These are phyloP conservation scores for Scutellaria barbata DNA, from an alignment of 257 asterid species.

Conservation along the genomic window DNA sequence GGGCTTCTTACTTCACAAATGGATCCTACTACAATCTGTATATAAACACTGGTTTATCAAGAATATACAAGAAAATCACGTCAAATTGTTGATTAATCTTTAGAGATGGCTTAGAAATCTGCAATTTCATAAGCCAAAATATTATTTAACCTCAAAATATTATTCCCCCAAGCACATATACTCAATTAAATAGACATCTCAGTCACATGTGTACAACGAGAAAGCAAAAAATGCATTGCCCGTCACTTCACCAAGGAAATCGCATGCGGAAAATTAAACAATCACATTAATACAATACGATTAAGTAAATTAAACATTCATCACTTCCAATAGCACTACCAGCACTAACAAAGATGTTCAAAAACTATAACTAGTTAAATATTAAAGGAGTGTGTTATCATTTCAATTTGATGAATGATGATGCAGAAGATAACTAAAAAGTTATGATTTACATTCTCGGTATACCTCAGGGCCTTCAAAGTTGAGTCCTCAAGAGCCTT, in stretches of 20 bases:
- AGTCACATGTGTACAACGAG: no score
- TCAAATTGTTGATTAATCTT: no score
- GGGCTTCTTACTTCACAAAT: no score
- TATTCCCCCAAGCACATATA: background rate
- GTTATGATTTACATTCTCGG: background rate
- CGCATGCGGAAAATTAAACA: background rate
- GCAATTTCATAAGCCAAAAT: background rate
- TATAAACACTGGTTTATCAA: no score
- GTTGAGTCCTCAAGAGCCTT: slow-evolving; percentile 54
- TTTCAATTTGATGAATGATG: background rate
- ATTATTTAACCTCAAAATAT: background rate
- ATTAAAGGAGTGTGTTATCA: background rate
- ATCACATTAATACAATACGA: slow-evolving; percentile 9
- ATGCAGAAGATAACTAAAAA: slow-evolving; percentile 1
- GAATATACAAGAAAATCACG: no score
- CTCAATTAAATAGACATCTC: no score
- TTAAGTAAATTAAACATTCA: background rate
- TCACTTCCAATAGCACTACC: background rate
- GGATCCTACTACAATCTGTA: no score
- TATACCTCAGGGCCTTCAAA: slow-evolving; percentile 83
- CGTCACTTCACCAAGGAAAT: slow-evolving; percentile 3
- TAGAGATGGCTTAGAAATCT: background rate
- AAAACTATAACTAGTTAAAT: slow-evolving; percentile 13
- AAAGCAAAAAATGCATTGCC: background rate
- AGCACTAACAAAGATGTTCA: slow-evolving; percentile 7